These are phyloP conservation scores for Phytophthora cactorum DNA, from an alignment of 352 stramenopile genomes.

Conservation along the genomic window DNA sequence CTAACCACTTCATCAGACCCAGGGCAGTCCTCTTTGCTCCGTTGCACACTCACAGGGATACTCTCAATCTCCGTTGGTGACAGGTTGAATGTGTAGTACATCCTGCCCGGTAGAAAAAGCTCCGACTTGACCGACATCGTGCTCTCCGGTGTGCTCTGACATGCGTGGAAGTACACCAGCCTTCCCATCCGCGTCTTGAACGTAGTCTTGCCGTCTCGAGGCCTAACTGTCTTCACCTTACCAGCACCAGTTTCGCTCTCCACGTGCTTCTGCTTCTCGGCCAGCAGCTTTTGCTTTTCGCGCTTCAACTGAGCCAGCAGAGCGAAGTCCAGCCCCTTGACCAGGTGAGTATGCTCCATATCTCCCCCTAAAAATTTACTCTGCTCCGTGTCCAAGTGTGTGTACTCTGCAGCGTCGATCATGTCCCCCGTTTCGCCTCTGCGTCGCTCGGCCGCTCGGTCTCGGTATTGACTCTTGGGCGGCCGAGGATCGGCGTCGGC, in stretches of 20 bases:
- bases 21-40: constrained; percentile 77
- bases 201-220: constrained; percentile 37
- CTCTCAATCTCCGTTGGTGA: constrained; percentile 46
- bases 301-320: constrained; percentile 87
- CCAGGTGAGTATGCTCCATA: constrained; percentile 86
- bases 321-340: constrained; percentile 90
- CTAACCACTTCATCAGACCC: constrained; percentile 62
- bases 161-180: constrained; percentile 71
- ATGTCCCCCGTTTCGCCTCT: constrained; percentile 44
- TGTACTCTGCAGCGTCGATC: constrained; percentile 55
- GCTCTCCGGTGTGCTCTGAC: constrained; percentile 43
- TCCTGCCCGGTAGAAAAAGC: constrained; percentile 72
- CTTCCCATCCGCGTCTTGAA: constrained; percentile 70
- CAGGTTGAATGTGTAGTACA: constrained; percentile 81
- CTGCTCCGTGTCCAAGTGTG: constrained; percentile 71
- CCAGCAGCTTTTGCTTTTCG: constrained; percentile 69
- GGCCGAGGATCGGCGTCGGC: constrained; percentile 1
- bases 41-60: constrained; percentile 66
- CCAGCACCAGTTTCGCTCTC: not conserved
- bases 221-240: constrained; percentile 1
- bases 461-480: constrained; percentile 46
- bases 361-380: constrained; percentile 87
- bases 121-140: constrained; percentile 49
- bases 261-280: constrained; percentile 38
- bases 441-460: constrained; percentile 73